Conservation (phyloP, 148 eudicot genomes). For the Arbutus unedo region DNA sequence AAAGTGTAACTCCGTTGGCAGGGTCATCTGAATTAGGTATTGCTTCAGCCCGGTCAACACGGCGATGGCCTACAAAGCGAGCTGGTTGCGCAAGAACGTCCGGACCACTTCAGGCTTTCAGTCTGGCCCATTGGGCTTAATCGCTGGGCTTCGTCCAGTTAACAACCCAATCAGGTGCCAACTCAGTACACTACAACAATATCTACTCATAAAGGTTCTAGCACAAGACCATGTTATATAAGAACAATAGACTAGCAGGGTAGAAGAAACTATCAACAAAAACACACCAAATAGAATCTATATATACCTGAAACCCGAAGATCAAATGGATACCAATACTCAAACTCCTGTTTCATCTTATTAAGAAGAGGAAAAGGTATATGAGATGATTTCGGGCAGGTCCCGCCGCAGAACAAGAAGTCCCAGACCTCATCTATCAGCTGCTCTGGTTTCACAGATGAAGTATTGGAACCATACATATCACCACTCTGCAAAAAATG, state of each 20-base stretch:
- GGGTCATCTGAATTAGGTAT: too few species aligned
- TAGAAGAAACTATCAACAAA: neutral
- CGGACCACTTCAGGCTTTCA: too few species aligned
- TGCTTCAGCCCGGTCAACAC: too few species aligned
- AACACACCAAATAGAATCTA: constrained; percentile 23
- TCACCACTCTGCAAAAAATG: constrained; percentile 78
- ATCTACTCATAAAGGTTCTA: too few species aligned
- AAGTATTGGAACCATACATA: constrained; percentile 56
- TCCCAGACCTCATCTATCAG: constrained; percentile 91
- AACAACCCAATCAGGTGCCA: too few species aligned
- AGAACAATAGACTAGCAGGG: neutral
- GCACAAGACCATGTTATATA: neutral
- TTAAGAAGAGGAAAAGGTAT: constrained; percentile 47
- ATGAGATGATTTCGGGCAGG: constrained; percentile 53
- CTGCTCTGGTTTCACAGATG: constrained; percentile 66
- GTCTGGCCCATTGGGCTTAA: too few species aligned
- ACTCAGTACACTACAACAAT: too few species aligned
- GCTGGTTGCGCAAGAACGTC: too few species aligned
- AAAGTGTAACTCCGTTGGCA: too few species aligned
- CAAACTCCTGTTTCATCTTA: constrained; percentile 84
- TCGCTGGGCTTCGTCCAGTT: too few species aligned
- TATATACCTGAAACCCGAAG: constrained; percentile 87
- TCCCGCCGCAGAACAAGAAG: constrained; percentile 69
- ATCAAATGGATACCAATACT: constrained; percentile 96
- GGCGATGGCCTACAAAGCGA: too few species aligned